Conservation (phyloP, 2,329 filamentous ascomycete genomes). For the Aspergillus quadricinctus region DNA sequence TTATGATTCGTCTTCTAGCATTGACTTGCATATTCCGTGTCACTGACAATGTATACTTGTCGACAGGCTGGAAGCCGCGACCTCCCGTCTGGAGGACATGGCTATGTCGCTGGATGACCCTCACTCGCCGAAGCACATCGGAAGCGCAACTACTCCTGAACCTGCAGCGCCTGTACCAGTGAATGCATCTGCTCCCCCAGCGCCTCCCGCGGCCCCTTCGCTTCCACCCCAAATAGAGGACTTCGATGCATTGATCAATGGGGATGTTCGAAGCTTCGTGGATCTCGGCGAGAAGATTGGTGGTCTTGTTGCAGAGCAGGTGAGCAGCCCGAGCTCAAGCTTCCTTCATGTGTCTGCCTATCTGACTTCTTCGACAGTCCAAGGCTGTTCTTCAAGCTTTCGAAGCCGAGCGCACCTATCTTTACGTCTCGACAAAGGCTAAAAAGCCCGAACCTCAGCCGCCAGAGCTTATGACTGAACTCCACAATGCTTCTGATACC, state of each 20-base stretch:
- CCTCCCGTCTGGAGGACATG: constrained; percentile 92
- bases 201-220: constrained; percentile 51
- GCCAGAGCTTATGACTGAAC: constrained; percentile 73
- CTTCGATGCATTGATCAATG: constrained; percentile 74
- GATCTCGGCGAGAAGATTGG: constrained; percentile 74
- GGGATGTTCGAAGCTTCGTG: constrained; percentile 72
- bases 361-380: constrained; percentile 38
- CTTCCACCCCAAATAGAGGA: constrained; percentile 78
- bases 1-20: neutral
- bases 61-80: constrained; percentile 90
- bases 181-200: constrained; percentile 37
- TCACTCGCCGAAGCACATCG: constrained; percentile 38
- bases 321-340: constrained; percentile 34
- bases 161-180: constrained; percentile 22
- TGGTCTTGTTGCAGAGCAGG: constrained; percentile 74
- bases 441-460: constrained; percentile 82
- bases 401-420: constrained; percentile 77
- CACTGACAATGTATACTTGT: constrained; percentile 44
- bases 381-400: constrained; percentile 63
- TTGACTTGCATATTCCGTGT: neutral
- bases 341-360: neutral
- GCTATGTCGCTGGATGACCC: constrained; percentile 64
- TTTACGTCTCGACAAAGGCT: constrained; percentile 82
- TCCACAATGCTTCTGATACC: constrained; percentile 75
- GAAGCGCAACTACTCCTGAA: constrained; percentile 18